A percentile compares a stretch with the other conserved stretches of the same genome.
These are phyloP conservation scores for Chloranthus sessilifolius DNA, from an alignment of 164 flowering plant species.

Conservation along the genomic window DNA sequence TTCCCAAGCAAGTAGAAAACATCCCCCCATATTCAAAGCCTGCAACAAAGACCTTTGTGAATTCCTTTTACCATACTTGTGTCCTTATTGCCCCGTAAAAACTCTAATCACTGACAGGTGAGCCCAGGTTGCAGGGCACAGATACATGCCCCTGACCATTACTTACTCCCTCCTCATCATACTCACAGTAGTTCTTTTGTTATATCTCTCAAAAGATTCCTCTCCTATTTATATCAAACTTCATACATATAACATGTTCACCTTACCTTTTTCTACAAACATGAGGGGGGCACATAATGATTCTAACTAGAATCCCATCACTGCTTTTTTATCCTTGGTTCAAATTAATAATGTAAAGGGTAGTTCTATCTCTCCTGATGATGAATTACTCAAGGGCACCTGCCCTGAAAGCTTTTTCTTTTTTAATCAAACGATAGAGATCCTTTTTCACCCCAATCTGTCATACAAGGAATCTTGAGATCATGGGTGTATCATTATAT, in stretches of 20 bases:
- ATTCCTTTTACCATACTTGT: slow-evolving; percentile 9
- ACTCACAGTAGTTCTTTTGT: no score
- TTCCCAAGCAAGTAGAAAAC: slow-evolving; percentile 26
- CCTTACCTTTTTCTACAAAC: no score
- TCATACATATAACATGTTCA: no score
- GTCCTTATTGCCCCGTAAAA: slow-evolving; percentile 8
- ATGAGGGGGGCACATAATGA: not conserved
- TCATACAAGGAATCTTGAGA: no score
- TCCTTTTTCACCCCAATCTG: no score
- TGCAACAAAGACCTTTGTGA: slow-evolving; percentile 9
- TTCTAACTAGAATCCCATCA: not conserved
- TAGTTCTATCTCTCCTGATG: no score
- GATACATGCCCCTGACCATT: not conserved
- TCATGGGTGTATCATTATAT: no score
- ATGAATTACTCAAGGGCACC: no score
- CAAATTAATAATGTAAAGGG: not conserved
- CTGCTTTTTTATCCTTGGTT: not conserved
- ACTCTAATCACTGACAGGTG: slow-evolving; percentile 1
- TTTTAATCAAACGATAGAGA: no score
- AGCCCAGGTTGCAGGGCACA: not conserved
- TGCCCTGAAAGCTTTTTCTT: no score
- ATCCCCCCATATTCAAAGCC: slow-evolving; percentile 11
- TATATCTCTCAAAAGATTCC: not conserved
- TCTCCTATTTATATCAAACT: not conserved
- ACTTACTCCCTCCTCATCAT: not conserved